Evolutionary conservation across 345 rosid genomes (phyloP).

Genomic region (Linum lewisii): DNA sequence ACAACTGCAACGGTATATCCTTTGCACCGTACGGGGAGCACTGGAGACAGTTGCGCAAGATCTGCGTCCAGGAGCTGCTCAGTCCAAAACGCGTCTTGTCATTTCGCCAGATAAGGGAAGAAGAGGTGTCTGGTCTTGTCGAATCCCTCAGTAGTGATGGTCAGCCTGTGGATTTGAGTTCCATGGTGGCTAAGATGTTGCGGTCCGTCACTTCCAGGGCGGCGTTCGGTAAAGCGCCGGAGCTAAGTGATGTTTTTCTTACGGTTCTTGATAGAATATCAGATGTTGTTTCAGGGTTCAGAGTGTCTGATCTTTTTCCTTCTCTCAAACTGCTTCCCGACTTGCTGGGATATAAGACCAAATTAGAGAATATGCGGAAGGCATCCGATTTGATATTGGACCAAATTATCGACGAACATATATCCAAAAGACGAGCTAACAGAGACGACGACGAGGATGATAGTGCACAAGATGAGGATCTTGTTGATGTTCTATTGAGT

Average conservation of each 20-base stretch:
- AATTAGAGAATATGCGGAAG: background rate
- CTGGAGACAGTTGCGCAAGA: too few species aligned
- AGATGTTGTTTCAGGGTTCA: background rate
- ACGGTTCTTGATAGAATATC: background rate
- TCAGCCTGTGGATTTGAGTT: too few species aligned
- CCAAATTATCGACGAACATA: background rate
- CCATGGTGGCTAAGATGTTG: too few species aligned
- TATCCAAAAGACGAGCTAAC: background rate
- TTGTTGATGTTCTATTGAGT: background rate
- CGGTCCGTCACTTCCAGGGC: background rate
- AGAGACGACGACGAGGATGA: too few species aligned
- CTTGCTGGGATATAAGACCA: background rate
- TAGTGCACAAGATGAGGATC: background rate
- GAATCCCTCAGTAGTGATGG: too few species aligned
- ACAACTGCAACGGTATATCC: too few species aligned
- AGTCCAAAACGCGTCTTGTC: too few species aligned
- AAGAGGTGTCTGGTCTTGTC: too few species aligned
- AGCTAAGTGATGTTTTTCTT: background rate
- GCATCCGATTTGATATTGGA: background rate
- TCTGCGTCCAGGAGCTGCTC: too few species aligned
- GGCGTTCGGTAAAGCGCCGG: background rate
- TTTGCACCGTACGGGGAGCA: too few species aligned
- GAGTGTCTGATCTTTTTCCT: background rate
- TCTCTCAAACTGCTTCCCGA: background rate
- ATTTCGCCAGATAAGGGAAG: too few species aligned